Evolutionary conservation across 805 yeast genomes (phyloP), one percentile per base, ranked within the genome.

Genomic region (Wickerhamiella cacticola): DNA sequence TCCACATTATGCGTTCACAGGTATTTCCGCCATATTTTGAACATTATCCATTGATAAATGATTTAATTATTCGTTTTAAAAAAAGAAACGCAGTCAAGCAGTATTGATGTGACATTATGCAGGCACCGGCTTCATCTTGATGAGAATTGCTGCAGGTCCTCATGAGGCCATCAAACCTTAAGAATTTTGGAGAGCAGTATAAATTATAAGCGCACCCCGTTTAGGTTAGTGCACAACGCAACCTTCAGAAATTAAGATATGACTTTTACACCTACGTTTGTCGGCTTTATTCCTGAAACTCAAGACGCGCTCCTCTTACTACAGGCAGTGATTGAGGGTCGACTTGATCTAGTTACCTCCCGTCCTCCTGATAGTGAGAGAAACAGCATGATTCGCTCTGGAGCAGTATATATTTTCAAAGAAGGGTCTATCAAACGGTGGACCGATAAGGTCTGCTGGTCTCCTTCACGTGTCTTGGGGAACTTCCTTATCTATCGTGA

Each of bases 391-490:
- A 85, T 88, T 28, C 67, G 70, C 48, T 78, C 86, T 8, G 96
- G 96, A 0, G 77, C 78, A 55, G 78, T 86, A 1, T 87, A 88
- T 63, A 85, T 89, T 1, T 87, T 88, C 59, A 75, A 81, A 42
- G 95, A 88, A 63, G 85, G 82, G 55, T 87, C 89, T 2, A 87
- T 88, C 51, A 83, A 82, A 60, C 71, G 97, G 50, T 88, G 97
- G 97, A 88, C 97, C 1, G 97, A 88, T 59, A 95, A 96, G n/a
- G 75, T 84, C 12, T 70, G 88, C 12, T 88, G 97, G 97, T 78
- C 88, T 2, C 95, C 96, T 0, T 81, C 94, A 1, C 70, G 96
- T 43, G 86, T 88, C 34, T 70, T 86, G 23, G 95, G 95, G 5
- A 71, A 92, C 50, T 88, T 88, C 56, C 67, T 88, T 28, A 79